Base-by-base conservation (phyloP, 2,329 filamentous ascomycete species). In the Cladorrhinum sp. region DNA sequence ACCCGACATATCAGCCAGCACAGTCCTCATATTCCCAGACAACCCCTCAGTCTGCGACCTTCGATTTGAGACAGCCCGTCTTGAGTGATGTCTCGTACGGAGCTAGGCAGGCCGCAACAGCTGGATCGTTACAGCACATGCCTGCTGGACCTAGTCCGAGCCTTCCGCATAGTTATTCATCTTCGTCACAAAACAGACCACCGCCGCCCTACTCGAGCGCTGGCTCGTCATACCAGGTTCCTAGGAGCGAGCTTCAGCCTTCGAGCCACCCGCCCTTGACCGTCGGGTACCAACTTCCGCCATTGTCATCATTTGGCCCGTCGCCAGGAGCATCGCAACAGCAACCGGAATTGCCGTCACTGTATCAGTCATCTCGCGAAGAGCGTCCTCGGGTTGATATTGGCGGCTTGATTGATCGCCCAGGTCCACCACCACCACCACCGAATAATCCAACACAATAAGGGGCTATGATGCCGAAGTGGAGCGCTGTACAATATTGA, bases 381-480 rank as follows among this genome's bases (percentile, higher is more conserved):
- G 82, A 84, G 58, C 78, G 82, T 25, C 73, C 77, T 18, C 79
- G 85, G 16, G 80, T 87, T 53, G 84, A 85, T 66, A 87, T 88
- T 63, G 82, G 80, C 10, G 85, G 84, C 1, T 77, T 85, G 68
- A 83, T 89, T 68, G 85, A 85, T 65, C 83, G 79, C 72, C 79
- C 81, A 23, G 80, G 80, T 66, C 77, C 71, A n/a, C 50, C 59
- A 22, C 64, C 71, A n/a, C 50, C 59, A 22, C 64, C 59, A 38
- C 27, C 32, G 32, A 3, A 9, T 16, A 58, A 60, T 36, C 53
- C 62, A n/a, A 61, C 56, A 58, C 53, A 52, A 18, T 29, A 38
- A 38, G 27, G 24, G 20, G n/a, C n/a, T 45, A n/a, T 56, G 53
- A 56, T 48, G 16, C 29, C 29, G 27, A 7, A 27, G n/a, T n/a